A percentile compares a stretch with the other conserved stretches of the same genome.
phyloP scores from a whole-genome alignment of 345 rosid genomes.

The Rubroshorea leprosula region DNA sequence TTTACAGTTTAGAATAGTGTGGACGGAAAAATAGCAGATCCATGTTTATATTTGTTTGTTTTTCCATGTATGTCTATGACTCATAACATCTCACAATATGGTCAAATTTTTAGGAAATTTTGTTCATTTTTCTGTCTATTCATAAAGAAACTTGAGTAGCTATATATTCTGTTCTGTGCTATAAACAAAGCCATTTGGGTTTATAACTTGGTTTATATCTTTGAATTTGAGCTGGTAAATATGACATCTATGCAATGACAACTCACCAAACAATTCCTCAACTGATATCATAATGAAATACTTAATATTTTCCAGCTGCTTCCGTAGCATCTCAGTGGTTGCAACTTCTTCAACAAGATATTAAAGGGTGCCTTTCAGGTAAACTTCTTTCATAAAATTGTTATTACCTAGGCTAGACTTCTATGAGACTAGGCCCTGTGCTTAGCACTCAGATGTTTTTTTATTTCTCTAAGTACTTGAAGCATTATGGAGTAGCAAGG shows the following conservation, averaged over 20 bases:
- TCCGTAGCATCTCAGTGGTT: slow-evolving; percentile 90
- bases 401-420: not conserved
- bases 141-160: too few species aligned
- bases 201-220: slow-evolving; percentile 6
- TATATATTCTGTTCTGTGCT: too few species aligned
- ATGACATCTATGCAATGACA: slow-evolving; percentile 20
- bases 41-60: too few species aligned
- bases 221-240: too few species aligned
- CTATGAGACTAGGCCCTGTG: not conserved
- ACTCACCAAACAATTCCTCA: slow-evolving; percentile 21
- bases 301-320: slow-evolving; percentile 63
- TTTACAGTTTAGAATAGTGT: too few species aligned
- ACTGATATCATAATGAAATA: slow-evolving; percentile 15
- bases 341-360: slow-evolving; percentile 89
- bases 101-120: too few species aligned
- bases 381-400: slow-evolving; percentile 8
- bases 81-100: not conserved
- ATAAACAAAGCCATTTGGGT: not conserved
- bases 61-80: too few species aligned
- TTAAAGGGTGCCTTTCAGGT: slow-evolving; percentile 89
- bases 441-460: slow-evolving; percentile 2
- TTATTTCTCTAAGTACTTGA: slow-evolving; percentile 22
- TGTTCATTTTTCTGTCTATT: too few species aligned
- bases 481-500: slow-evolving; percentile 89
- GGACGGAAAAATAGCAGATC: too few species aligned